These are phyloP conservation scores for Aegilops longissima DNA, from an alignment of 176 grass and related monocot species.

Conservation along the genomic window DNA sequence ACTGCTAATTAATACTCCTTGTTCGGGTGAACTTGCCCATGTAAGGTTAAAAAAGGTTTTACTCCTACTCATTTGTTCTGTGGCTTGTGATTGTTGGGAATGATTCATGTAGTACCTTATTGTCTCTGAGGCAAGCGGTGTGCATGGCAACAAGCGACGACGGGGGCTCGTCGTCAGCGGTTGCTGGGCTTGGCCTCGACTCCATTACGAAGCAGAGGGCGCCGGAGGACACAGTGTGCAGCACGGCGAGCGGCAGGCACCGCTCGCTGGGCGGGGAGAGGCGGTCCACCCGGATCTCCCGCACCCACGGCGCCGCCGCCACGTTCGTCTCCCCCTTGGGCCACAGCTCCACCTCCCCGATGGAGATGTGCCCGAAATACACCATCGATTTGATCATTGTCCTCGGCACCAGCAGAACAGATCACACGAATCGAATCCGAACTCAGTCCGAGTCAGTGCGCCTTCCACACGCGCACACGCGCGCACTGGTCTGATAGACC, in stretches of 20 bases:
- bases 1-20: conserved; percentile 3
- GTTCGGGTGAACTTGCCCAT: neutral
- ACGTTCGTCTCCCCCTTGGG: conserved; percentile 55
- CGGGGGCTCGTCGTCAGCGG: conserved; percentile 35
- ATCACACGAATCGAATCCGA: conserved; percentile 17
- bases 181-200: conserved; percentile 31
- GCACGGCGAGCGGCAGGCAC: conserved; percentile 67
- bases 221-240: conserved; percentile 51
- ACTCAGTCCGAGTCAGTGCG: conserved; percentile 15
- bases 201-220: conserved; percentile 69
- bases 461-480: neutral
- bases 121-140: conserved; percentile 62
- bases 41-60: too few species aligned
- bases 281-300: conserved; percentile 67
- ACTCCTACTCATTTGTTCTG: conserved; percentile 8
- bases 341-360: conserved; percentile 71
- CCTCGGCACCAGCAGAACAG: conserved; percentile 19
- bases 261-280: conserved; percentile 63
- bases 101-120: conserved; percentile 65
- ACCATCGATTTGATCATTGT: conserved; percentile 79
- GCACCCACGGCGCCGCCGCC: conserved; percentile 33
- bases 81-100: conserved; percentile 30
- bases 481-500: conserved; percentile 15
- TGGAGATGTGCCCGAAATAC: conserved; percentile 56
- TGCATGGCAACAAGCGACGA: conserved; percentile 57